Conservation (phyloP, 2,329 filamentous ascomycete species). For the Ascochyta viciae-villosae region DNA sequence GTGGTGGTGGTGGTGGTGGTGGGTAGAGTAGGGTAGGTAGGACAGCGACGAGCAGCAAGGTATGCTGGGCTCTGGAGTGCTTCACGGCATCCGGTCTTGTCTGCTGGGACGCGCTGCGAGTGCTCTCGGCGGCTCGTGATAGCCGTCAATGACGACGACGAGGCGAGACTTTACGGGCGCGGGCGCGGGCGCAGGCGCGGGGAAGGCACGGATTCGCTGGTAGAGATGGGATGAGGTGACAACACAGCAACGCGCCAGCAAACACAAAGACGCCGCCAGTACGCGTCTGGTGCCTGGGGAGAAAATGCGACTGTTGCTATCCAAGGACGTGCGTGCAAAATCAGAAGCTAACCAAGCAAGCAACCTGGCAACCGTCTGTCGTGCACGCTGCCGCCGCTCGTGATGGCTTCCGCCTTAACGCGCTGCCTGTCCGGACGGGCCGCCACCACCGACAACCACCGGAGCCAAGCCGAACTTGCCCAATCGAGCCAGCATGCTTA, state of each 20-base stretch:
- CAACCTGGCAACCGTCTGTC: conserved; percentile 18
- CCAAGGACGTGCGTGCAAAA: conserved; percentile 15
- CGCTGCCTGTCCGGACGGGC: neutral
- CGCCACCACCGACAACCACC: neutral
- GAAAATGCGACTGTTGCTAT: conserved; percentile 4
- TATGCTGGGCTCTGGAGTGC: conserved; percentile 23
- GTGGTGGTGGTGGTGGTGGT: too few relatives aligned
- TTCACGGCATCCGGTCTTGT: conserved; percentile 18
- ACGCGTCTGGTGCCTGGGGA: neutral
- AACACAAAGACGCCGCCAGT: neutral
- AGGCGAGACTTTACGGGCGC: conserved; percentile 1
- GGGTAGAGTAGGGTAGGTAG: neutral
- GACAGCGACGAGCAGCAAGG: conserved; percentile 30
- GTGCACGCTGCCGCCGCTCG: conserved; percentile 6
- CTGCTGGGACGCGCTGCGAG: conserved; percentile 2
- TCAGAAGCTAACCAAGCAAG: conserved; percentile 11
- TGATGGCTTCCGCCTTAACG: conserved; percentile 6
- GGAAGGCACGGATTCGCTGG: conserved; percentile 11
- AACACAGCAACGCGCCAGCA: conserved; percentile 10
- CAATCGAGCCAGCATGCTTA: neutral
- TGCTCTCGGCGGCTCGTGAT: conserved; percentile 16
- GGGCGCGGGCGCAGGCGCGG: conserved; percentile 7
- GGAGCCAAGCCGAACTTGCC: neutral
- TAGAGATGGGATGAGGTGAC: conserved; percentile 5
- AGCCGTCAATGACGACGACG: conserved; percentile 16